Conservation (phyloP, 257 asterid genomes). For the Fraxinus americana region DNA sequence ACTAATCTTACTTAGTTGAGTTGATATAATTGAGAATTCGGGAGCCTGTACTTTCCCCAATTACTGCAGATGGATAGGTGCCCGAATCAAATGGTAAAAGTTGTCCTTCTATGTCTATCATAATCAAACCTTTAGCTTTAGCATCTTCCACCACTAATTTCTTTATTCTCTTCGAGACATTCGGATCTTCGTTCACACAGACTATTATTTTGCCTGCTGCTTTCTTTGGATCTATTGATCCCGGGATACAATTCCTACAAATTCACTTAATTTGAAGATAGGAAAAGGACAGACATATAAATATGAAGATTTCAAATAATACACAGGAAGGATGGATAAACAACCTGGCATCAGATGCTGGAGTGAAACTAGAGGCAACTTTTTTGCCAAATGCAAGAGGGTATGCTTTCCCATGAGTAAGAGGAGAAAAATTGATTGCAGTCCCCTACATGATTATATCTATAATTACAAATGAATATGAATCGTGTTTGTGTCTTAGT, state of each 20-base stretch:
- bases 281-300: too few species aligned
- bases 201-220: slow-evolving; percentile 65
- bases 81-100: slow-evolving; percentile 61
- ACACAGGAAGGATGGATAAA: neutral
- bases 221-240: slow-evolving; percentile 55
- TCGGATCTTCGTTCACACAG: slow-evolving; percentile 51
- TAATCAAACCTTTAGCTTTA: slow-evolving; percentile 59
- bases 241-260: slow-evolving; percentile 74
- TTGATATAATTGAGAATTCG: slow-evolving; percentile 60
- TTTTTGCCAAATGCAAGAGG: slow-evolving; percentile 58
- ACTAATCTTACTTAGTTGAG: slow-evolving; percentile 50
- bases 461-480: neutral
- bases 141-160: slow-evolving; percentile 65
- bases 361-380: slow-evolving; percentile 45
- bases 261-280: neutral
- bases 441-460: slow-evolving; percentile 39
- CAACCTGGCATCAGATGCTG: slow-evolving; percentile 63
- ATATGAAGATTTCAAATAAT: neutral
- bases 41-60: slow-evolving; percentile 40
- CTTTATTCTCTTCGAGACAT: slow-evolving; percentile 50
- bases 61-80: slow-evolving; percentile 58
- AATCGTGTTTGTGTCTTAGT: neutral
- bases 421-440: slow-evolving; percentile 65
- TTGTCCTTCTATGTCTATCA: slow-evolving; percentile 42
- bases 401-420: slow-evolving; percentile 32